phyloP scores from a whole-genome alignment of 768 basidiomycete species.

The Imleria badia region DNA sequence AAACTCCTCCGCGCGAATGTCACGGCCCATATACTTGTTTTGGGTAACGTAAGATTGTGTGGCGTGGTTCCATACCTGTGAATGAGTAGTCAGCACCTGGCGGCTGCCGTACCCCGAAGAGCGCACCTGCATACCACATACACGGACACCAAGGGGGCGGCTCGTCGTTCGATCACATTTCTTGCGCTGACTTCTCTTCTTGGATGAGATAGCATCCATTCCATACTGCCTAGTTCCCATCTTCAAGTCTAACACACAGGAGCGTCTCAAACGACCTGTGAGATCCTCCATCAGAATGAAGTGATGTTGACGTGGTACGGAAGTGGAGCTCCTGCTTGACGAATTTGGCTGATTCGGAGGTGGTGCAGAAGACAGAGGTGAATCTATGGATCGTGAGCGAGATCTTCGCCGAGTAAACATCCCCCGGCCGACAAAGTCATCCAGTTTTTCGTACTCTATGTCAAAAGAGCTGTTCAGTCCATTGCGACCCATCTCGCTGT shows the following conservation, averaged over 20 bases:
- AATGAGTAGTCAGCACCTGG: slow-evolving; percentile 5
- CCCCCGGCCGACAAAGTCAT: slow-evolving; percentile 19
- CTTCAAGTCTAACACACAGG: slow-evolving; percentile 97
- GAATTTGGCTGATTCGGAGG: slow-evolving; percentile 30
- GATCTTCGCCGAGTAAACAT: slow-evolving; percentile 43
- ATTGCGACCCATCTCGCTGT: slow-evolving; percentile 43
- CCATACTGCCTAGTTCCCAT: slow-evolving; percentile 99
- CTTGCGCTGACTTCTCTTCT: slow-evolving; percentile 98
- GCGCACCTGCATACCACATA: slow-evolving; percentile 98
- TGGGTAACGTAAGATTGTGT: slow-evolving; percentile 86
- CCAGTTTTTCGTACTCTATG: slow-evolving; percentile 38
- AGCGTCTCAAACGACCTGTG: slow-evolving; percentile 85
- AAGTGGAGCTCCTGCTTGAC: slow-evolving; percentile 41
- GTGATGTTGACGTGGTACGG: slow-evolving; percentile 86
- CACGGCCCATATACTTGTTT: slow-evolving; percentile 95
- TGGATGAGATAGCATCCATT: slow-evolving; percentile 85
- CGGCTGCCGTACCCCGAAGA: neutral
- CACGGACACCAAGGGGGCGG: slow-evolving; percentile 81
- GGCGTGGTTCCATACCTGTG: slow-evolving; percentile 88
- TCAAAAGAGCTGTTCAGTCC: slow-evolving; percentile 42
- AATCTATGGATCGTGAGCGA: slow-evolving; percentile 38
- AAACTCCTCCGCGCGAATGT: slow-evolving; percentile 85
- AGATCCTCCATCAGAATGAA: slow-evolving; percentile 99
- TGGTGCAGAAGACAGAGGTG: slow-evolving; percentile 29
- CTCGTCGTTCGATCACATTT: slow-evolving; percentile 98